Evolutionary conservation across 768 basidiomycete genomes (phyloP).

Genomic region (Boletus subcaerulescens): DNA sequence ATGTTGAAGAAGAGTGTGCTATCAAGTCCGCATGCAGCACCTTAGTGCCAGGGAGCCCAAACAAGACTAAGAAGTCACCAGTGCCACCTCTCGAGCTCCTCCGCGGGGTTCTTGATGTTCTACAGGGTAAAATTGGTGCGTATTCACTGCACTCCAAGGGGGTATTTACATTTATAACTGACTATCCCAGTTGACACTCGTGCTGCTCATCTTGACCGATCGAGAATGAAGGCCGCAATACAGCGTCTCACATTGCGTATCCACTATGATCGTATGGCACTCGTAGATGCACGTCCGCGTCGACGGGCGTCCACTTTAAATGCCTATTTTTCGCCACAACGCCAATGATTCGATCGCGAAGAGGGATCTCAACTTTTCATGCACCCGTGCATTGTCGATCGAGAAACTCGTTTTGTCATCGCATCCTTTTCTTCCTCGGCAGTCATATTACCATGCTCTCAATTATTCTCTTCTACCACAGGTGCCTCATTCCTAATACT

Average conservation of each 20-base stretch:
- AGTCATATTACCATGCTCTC: background rate
- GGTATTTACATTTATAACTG: background rate
- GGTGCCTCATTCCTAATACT: slow-evolving; percentile 1
- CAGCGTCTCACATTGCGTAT: slow-evolving; percentile 64
- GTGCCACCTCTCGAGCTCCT: slow-evolving; percentile 49
- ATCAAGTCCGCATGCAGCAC: slow-evolving; percentile 5
- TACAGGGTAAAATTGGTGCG: slow-evolving; percentile 65
- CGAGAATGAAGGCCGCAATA: slow-evolving; percentile 65
- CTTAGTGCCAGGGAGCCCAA: slow-evolving; percentile 23
- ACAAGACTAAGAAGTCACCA: slow-evolving; percentile 29
- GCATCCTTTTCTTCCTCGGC: background rate
- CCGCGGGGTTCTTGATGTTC: slow-evolving; percentile 43
- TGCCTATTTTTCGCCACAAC: slow-evolving; percentile 29
- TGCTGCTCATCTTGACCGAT: slow-evolving; percentile 73
- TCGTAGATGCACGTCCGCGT: slow-evolving; percentile 21
- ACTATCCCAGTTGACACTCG: slow-evolving; percentile 58
- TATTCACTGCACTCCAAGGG: slow-evolving; percentile 3
- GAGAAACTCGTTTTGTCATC: background rate
- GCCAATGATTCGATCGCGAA: slow-evolving; percentile 1
- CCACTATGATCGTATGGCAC: slow-evolving; percentile 52
- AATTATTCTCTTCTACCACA: background rate
- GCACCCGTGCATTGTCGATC: background rate
- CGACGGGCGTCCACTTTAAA: slow-evolving; percentile 27
- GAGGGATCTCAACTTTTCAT: background rate
- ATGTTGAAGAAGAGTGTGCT: slow-evolving; percentile 47